phyloP scores from a whole-genome alignment of 1,139 yeast genomes.

The Taphrina confusa region DNA sequence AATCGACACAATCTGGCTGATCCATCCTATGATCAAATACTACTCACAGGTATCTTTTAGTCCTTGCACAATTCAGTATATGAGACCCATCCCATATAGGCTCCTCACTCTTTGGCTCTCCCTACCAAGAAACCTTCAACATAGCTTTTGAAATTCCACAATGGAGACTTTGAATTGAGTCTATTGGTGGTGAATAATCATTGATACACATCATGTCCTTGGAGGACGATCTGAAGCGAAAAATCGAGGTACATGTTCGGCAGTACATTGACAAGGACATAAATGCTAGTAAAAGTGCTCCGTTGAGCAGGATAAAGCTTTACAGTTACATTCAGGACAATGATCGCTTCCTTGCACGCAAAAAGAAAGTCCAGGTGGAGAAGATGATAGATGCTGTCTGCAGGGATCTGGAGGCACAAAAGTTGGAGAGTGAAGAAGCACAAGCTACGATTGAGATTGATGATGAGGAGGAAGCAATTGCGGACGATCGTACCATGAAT shows the following conservation, averaged over 20 bases:
- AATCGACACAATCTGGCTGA: no score
- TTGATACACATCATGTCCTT: conserved; percentile 7
- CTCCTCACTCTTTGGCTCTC: no score
- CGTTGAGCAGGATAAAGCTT: conserved; percentile 20
- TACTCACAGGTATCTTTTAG: no score
- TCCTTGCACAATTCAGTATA: no score
- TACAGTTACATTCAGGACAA: conserved; percentile 21
- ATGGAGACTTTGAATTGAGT: no score
- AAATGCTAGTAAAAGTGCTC: conserved; percentile 1
- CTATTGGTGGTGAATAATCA: no score
- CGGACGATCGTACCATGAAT: not conserved
- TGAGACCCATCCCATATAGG: no score
- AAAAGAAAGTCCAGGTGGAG: conserved; percentile 23
- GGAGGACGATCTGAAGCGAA: conserved; percentile 8
- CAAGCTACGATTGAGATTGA: conserved; percentile 3
- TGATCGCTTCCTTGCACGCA: conserved; percentile 20
- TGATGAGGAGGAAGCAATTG: not conserved
- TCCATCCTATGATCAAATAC: no score
- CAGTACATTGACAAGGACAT: conserved; percentile 4
- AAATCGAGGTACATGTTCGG: conserved; percentile 21
- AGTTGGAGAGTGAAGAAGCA: not conserved
- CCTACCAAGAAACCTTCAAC: no score
- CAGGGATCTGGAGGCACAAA: conserved; percentile 15
- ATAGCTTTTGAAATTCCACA: no score
- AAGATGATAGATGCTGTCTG: conserved; percentile 27